Evolutionary conservation across 2,329 filamentous ascomycete species (phyloP).

Genomic region (Lojkania enalia): DNA sequence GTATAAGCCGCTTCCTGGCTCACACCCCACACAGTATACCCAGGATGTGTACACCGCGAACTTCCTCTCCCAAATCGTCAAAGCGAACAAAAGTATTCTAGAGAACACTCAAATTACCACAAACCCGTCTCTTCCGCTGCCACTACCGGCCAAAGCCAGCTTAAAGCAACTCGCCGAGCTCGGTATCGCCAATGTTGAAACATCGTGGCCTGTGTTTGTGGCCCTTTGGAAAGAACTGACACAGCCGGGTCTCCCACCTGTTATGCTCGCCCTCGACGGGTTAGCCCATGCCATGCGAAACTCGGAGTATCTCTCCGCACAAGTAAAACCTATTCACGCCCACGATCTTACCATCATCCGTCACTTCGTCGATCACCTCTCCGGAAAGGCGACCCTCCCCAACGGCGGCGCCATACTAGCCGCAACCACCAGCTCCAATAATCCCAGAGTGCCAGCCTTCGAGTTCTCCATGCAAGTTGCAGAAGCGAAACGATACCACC

Average conservation of each 20-base stretch:
- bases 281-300: slow-evolving; percentile 79
- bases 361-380: slow-evolving; percentile 73
- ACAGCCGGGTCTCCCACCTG: slow-evolving; percentile 58
- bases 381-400: slow-evolving; percentile 50
- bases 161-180: slow-evolving; percentile 70
- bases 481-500: slow-evolving; percentile 46
- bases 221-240: slow-evolving; percentile 81
- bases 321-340: slow-evolving; percentile 76
- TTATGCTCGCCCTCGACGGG: slow-evolving; percentile 79
- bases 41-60: slow-evolving; percentile 78
- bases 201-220: slow-evolving; percentile 78
- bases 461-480: slow-evolving; percentile 65
- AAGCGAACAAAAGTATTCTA: slow-evolving; percentile 72
- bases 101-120: slow-evolving; percentile 54
- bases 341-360: slow-evolving; percentile 79
- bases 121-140: slow-evolving; percentile 61
- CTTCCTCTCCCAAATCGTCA: slow-evolving; percentile 71
- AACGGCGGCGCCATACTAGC: slow-evolving; percentile 82
- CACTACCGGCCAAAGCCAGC: slow-evolving; percentile 60
- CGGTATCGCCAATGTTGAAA: slow-evolving; percentile 73
- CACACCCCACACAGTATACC: slow-evolving; percentile 62
- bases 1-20: slow-evolving; percentile 70
- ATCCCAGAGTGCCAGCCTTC: slow-evolving; percentile 65
- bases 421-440: slow-evolving; percentile 73
- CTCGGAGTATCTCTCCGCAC: slow-evolving; percentile 72